These are phyloP conservation scores for Aureobasidium sp. DNA, from an alignment of 2,329 filamentous ascomycete species.

Conservation along the genomic window DNA sequence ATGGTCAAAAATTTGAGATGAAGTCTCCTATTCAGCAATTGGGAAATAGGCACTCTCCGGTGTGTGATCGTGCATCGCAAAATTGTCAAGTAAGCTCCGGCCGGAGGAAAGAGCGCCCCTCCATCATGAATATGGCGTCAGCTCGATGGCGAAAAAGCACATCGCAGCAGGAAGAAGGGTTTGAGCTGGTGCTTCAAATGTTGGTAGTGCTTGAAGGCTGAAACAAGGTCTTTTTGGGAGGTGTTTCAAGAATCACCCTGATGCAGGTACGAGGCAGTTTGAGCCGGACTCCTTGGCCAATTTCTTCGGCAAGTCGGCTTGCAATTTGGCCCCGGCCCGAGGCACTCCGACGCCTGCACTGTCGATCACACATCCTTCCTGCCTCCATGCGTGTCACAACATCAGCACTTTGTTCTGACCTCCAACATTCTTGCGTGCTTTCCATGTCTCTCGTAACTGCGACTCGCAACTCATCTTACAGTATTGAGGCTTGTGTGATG, in stretches of 20 bases:
- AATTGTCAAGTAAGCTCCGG: neutral
- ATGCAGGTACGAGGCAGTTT: neutral
- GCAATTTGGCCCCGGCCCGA: neutral
- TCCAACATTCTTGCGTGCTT: neutral
- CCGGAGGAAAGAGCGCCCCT: neutral
- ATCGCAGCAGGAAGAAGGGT: neutral
- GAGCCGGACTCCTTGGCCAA: neutral
- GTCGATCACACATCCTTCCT: neutral
- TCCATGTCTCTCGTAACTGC: too few relatives aligned
- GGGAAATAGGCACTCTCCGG: neutral
- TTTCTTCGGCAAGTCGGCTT: neutral
- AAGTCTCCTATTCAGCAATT: neutral
- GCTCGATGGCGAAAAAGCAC: neutral
- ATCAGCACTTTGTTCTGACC: neutral
- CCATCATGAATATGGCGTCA: neutral
- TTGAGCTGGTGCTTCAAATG: neutral
- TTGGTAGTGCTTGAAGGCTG: neutral
- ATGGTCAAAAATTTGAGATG: neutral
- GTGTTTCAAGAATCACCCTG: neutral
- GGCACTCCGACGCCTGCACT: neutral
- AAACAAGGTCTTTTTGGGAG: neutral
- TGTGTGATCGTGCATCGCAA: neutral
- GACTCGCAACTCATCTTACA: too few relatives aligned
- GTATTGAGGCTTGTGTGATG: neutral
- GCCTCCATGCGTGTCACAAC: neutral